A percentile compares a stretch with the other conserved stretches of the same genome.
Evolutionary conservation across 2,329 filamentous ascomycete genomes (phyloP).

Genomic region (Sclerotinia subarctica): DNA sequence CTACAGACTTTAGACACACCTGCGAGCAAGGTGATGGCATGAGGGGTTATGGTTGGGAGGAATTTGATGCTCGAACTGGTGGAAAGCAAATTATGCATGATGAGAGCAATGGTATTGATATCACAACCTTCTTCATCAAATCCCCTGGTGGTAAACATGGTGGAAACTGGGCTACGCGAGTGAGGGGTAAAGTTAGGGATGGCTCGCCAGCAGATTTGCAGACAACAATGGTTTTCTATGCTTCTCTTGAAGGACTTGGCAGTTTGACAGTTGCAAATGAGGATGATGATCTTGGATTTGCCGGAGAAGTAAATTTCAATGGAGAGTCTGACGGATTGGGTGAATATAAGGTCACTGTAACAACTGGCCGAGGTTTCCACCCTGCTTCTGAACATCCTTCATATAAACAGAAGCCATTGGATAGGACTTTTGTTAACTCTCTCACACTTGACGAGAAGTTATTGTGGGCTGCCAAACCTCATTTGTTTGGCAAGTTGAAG

Average conservation of each 20-base stretch:
- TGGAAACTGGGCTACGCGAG: conserved; percentile 86
- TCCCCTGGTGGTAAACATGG: conserved; percentile 80
- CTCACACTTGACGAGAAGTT: conserved; percentile 62
- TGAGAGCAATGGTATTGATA: conserved; percentile 79
- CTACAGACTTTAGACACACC: conserved; percentile 78
- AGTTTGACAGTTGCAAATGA: conserved; percentile 59
- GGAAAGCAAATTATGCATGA: conserved; percentile 91
- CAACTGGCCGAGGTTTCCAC: conserved; percentile 63
- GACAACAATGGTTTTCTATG: conserved; percentile 78
- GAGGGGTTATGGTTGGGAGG: conserved; percentile 95
- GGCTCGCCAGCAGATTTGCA: conserved; percentile 65
- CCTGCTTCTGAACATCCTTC: conserved; percentile 63
- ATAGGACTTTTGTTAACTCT: conserved; percentile 73
- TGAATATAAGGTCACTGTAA: conserved; percentile 75
- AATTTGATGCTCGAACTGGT: conserved; percentile 86
- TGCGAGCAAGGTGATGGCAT: conserved; percentile 95
- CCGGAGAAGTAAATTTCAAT: conserved; percentile 62
- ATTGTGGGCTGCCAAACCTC: conserved; percentile 79
- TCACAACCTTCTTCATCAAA: conserved; percentile 93
- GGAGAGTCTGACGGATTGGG: conserved; percentile 72
- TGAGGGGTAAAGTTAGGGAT: conserved; percentile 75
- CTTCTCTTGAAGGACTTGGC: conserved; percentile 73
- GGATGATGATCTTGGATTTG: conserved; percentile 52
- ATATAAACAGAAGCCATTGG: conserved; percentile 65
- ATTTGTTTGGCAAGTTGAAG: conserved; percentile 63